phyloP scores from a whole-genome alignment of 2,329 filamentous ascomycete species.

The Penicillium italicum region DNA sequence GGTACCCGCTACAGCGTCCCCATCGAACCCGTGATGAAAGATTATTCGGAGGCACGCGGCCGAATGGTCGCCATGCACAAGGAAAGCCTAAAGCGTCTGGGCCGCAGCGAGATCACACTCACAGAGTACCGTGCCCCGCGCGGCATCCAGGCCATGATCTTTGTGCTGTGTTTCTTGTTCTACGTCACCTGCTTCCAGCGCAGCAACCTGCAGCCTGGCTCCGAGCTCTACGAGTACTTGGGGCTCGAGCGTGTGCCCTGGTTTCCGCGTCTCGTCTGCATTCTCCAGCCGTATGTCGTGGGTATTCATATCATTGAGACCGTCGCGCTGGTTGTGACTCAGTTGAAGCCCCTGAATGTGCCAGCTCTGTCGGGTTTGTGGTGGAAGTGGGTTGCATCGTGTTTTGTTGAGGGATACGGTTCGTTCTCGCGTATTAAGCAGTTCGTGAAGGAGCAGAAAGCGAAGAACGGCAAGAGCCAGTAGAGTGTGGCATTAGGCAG shows the following conservation, averaged over 20 bases:
- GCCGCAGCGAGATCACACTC: conserved; percentile 55
- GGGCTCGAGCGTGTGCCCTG: conserved; percentile 55
- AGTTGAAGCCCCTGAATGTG: conserved; percentile 52
- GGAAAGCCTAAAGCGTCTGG: conserved; percentile 57
- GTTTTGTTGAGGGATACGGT: conserved; percentile 53
- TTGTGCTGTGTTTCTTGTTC: conserved; percentile 55
- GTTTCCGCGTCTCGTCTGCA: conserved; percentile 57
- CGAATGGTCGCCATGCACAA: conserved; percentile 71
- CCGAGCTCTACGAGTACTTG: conserved; percentile 46
- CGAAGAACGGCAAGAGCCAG: conserved; percentile 29
- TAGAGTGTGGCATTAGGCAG: conserved; percentile 4
- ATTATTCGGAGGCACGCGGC: conserved; percentile 63
- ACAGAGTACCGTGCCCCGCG: conserved; percentile 51
- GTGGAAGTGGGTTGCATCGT: conserved; percentile 53
- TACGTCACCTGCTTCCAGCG: conserved; percentile 51
- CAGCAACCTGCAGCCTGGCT: conserved; percentile 53
- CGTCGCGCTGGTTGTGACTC: conserved; percentile 44
- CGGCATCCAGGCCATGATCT: conserved; percentile 53
- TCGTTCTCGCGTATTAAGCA: conserved; percentile 47
- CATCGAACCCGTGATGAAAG: conserved; percentile 67
- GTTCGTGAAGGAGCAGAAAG: conserved; percentile 41
- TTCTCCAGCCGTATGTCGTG: conserved; percentile 59
- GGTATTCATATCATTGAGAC: conserved; percentile 64
- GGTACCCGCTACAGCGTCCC: conserved; percentile 52
- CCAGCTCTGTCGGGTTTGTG: conserved; percentile 48